phyloP scores from a whole-genome alignment of 371 early-diverging fungal species.

The Actinomucor elegans region DNA sequence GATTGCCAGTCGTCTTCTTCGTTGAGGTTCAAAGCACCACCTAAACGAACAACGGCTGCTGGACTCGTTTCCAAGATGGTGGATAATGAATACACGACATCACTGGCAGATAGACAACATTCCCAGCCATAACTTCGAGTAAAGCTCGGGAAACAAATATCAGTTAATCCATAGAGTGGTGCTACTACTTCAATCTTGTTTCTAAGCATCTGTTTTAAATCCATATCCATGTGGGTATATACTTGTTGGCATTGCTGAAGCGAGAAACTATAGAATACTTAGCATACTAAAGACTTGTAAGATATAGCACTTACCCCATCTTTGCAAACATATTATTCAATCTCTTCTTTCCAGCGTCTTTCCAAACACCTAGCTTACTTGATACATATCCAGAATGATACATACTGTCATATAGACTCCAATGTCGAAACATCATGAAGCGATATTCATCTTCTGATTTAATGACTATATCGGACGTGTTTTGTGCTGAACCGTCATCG shows the following conservation, averaged over 20 bases:
- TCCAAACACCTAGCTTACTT: slow-evolving; percentile 84
- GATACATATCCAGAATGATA: slow-evolving; percentile 84
- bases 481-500: neutral
- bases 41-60: slow-evolving; percentile 42
- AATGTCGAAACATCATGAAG: slow-evolving; percentile 87
- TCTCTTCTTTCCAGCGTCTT: slow-evolving; percentile 74
- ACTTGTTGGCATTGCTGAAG: slow-evolving; percentile 67
- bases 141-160: slow-evolving; percentile 79
- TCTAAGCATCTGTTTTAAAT: slow-evolving; percentile 64
- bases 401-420: slow-evolving; percentile 88
- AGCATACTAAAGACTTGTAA: neutral
- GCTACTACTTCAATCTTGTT: slow-evolving; percentile 70
- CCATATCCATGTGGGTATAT: slow-evolving; percentile 81
- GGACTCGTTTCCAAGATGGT: slow-evolving; percentile 75
- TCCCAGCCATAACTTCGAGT: slow-evolving; percentile 79
- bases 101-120: slow-evolving; percentile 73
- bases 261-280: slow-evolving; percentile 54
- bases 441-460: slow-evolving; percentile 70
- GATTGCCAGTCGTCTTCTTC: slow-evolving; percentile 30
- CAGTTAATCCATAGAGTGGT: slow-evolving; percentile 76
- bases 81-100: slow-evolving; percentile 76
- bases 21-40: slow-evolving; percentile 13
- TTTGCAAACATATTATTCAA: slow-evolving; percentile 81
- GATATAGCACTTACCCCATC: slow-evolving; percentile 65
- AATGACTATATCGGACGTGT: slow-evolving; percentile 16